Base-by-base conservation (phyloP, 2,329 filamentous ascomycete genomes). In the Neofusicoccum kwambonambiense region DNA sequence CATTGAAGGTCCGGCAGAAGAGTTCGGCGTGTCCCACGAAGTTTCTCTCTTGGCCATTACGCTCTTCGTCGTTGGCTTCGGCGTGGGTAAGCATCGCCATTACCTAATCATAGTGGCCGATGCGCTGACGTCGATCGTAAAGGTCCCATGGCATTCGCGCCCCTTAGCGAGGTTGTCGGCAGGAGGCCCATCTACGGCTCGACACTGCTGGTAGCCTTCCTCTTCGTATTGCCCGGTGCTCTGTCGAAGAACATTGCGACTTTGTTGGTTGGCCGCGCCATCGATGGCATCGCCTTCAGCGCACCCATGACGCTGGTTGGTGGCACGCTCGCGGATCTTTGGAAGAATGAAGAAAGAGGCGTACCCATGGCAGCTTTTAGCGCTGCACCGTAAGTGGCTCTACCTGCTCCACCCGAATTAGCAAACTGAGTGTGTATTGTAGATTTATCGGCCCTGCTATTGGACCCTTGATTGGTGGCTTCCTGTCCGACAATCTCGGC, bases 361-460 rank as follows among this genome's bases (percentile, higher is more conserved):
- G 89, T 95, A 1, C 90, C 92, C 17, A 95, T 96, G 91, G 91
- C 91, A 3, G 90, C 90, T 15, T 96, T 95, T 76, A 90, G 86
- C 12, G 91, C 91, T 2, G 91, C 91, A 0, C 92, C 92, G 0
- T 64, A 35, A n/a, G 61, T 64, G 15, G n/a, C 11, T n/a, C n/a
- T n/a, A 8, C 19, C 13, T 15, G 7, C 4, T 22, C 3, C 27
- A 12, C 15, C 1, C 19, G 31, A 37, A 9, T 49, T 47, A 19
- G 34, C 31, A 45, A 35, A 31, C 49, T 54, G 39, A 45, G 12
- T 8, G 4, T n/a, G 31, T 27, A 5, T n/a, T 17, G 12, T 13
- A 64, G 61, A 56, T 95, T 95, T 73, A 84, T 94, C 50, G 92
- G 92, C 0, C 92, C 92, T 56, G 91, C 90, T 1, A 88, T 80